Percentiles rank a stretch among this genome's conserved stretches.
phyloP scores from a whole-genome alignment of 768 basidiomycete species.

The Amylocystis lapponica region DNA sequence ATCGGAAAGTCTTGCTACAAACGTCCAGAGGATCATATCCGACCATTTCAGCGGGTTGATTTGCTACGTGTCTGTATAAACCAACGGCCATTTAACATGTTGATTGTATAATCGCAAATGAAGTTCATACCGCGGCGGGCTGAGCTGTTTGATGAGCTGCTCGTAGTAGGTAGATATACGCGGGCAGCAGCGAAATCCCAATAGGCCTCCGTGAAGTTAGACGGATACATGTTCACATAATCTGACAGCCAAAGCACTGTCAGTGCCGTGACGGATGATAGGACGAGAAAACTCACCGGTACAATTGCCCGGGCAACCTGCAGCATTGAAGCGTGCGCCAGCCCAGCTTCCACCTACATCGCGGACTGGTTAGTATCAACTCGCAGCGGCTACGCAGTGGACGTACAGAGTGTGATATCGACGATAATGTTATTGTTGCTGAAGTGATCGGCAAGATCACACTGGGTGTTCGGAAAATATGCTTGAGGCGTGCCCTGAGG shows the following conservation, averaged over 20 bases:
- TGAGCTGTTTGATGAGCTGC: no score
- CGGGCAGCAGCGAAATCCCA: conserved; percentile 4
- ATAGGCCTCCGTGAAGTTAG: conserved; percentile 2
- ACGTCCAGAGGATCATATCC: no score
- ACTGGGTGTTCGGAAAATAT: conserved; percentile 29
- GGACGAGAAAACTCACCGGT: not conserved
- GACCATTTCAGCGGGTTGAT: no score
- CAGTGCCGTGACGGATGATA: not conserved
- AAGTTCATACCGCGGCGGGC: no score
- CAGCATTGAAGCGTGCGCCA: not conserved
- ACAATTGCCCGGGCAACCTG: conserved; percentile 4
- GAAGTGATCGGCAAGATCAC: conserved; percentile 33
- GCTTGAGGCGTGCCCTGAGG: conserved; percentile 28
- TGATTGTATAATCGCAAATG: no score
- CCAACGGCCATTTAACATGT: no score
- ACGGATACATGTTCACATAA: conserved; percentile 4
- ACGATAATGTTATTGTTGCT: conserved; percentile 30
- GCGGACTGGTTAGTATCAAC: not conserved
- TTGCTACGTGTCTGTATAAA: no score
- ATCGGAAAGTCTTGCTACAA: no score
- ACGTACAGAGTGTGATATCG: conserved; percentile 15
- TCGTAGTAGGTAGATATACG: conserved; percentile 13
- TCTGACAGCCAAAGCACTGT: not conserved
- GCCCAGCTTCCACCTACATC: conserved; percentile 7
- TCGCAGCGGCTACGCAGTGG: no score